phyloP scores from a whole-genome alignment of 179 eudicot species.

The Actinidia polygama region DNA sequence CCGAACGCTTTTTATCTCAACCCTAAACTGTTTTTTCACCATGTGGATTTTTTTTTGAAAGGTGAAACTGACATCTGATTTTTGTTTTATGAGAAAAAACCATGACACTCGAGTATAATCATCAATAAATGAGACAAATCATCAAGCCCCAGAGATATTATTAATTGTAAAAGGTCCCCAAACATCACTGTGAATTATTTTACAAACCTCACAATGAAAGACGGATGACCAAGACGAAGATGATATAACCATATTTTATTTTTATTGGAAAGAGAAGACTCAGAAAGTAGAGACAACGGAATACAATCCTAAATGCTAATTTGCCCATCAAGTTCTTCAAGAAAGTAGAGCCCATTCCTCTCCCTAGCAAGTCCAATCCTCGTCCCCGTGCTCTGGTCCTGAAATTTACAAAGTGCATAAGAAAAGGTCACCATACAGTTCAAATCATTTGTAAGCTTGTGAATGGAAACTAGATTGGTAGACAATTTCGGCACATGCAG shows the following conservation, averaged over 20 bases:
- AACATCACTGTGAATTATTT: background rate
- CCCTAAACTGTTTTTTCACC: background rate
- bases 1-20: too few relatives aligned
- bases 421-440: background rate
- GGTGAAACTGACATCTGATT: background rate
- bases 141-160: background rate
- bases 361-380: slow-evolving; percentile 12
- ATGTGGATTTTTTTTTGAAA: background rate
- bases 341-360: background rate
- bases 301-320: background rate
- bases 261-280: background rate
- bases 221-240: slow-evolving; percentile 2
- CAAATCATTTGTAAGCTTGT: background rate
- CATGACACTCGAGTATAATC: background rate
- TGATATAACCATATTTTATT: background rate
- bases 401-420: background rate
- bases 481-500: background rate
- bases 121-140: background rate
- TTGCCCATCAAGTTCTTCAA: background rate
- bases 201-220: background rate
- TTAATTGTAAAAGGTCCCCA: background rate
- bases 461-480: background rate
- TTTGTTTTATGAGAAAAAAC: slow-evolving; percentile 4
- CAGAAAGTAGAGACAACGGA: background rate
- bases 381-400: background rate